phyloP scores from a whole-genome alignment of 345 rosid genomes.

The Sonneratia caseolaris region DNA sequence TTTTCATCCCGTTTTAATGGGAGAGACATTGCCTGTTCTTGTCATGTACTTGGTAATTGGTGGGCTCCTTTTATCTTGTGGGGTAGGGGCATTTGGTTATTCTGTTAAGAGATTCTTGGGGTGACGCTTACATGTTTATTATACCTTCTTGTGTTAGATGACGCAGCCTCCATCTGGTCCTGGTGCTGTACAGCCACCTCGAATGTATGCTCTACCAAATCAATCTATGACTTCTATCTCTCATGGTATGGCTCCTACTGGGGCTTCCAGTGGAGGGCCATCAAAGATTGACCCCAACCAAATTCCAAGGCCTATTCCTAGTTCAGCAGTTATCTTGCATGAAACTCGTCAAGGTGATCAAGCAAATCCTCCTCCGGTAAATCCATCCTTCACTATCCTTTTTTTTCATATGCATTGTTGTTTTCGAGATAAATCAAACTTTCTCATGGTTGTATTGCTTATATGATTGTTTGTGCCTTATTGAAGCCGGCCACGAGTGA shows the following conservation, averaged over 20 bases:
- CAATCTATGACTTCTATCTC: slow-evolving; percentile 77
- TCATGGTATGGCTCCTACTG: slow-evolving; percentile 70
- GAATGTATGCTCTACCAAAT: slow-evolving; percentile 62
- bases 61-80: neutral
- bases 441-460: slow-evolving; percentile 10
- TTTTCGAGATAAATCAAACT: neutral
- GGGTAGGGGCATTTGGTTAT: neutral
- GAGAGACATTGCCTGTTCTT: neutral
- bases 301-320: slow-evolving; percentile 88
- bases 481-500: slow-evolving; percentile 86
- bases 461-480: slow-evolving; percentile 17
- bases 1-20: neutral
- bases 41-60: neutral
- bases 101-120: neutral
- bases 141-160: slow-evolving; percentile 22
- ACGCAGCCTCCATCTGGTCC: slow-evolving; percentile 47
- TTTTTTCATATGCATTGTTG: neutral
- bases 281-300: slow-evolving; percentile 93
- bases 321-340: slow-evolving; percentile 48
- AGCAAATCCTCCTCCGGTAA: slow-evolving; percentile 90
- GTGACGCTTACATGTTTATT: neutral
- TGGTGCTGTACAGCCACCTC: slow-evolving; percentile 58
- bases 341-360: slow-evolving; percentile 86
- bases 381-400: slow-evolving; percentile 7
- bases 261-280: slow-evolving; percentile 50